Conservation (phyloP, 164 flowering plant genomes). For the Vitis cinerea region DNA sequence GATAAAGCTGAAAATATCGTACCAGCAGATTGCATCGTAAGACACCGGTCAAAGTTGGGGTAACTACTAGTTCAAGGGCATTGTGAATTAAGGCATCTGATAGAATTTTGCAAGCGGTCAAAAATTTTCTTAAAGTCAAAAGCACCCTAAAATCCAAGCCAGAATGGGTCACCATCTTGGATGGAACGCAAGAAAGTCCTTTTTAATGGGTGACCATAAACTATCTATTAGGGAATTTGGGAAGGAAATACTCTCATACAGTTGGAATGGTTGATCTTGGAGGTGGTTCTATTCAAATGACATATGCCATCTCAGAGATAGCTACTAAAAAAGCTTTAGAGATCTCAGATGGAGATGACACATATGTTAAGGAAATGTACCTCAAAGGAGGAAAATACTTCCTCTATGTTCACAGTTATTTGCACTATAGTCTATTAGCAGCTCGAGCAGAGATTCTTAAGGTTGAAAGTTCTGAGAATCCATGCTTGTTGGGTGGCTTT, state of each 20-base stretch:
- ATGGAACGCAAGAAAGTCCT: too few species aligned
- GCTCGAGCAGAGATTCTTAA: slow-evolving; percentile 95
- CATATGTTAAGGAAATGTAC: slow-evolving; percentile 74
- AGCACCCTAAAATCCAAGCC: slow-evolving; percentile 34
- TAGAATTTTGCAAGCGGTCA: slow-evolving; percentile 83
- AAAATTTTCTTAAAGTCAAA: slow-evolving; percentile 75
- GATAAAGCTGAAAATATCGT: slow-evolving; percentile 63
- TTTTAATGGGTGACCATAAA: too few species aligned
- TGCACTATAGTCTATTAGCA: slow-evolving; percentile 88
- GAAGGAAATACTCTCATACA: slow-evolving; percentile 51
- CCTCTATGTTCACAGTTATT: slow-evolving; percentile 96
- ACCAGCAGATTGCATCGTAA: slow-evolving; percentile 51
- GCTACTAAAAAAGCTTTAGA: slow-evolving; percentile 77
- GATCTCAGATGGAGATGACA: slow-evolving; percentile 61
- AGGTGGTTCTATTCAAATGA: slow-evolving; percentile 98
- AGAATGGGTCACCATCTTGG: too few species aligned
- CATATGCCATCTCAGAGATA: slow-evolving; percentile 74
- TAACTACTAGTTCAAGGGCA: slow-evolving; percentile 57
- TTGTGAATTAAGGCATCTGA: slow-evolving; percentile 76
- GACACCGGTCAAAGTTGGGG: slow-evolving; percentile 55
- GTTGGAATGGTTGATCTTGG: slow-evolving; percentile 98
- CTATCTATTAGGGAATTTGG: too few species aligned
- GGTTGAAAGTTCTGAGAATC: slow-evolving; percentile 53
- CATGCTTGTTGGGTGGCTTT: slow-evolving; percentile 71
- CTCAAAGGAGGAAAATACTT: slow-evolving; percentile 70